Conservation (phyloP, 192 early-diverging fungal genomes). For the Martensiomyces pterosporus region DNA sequence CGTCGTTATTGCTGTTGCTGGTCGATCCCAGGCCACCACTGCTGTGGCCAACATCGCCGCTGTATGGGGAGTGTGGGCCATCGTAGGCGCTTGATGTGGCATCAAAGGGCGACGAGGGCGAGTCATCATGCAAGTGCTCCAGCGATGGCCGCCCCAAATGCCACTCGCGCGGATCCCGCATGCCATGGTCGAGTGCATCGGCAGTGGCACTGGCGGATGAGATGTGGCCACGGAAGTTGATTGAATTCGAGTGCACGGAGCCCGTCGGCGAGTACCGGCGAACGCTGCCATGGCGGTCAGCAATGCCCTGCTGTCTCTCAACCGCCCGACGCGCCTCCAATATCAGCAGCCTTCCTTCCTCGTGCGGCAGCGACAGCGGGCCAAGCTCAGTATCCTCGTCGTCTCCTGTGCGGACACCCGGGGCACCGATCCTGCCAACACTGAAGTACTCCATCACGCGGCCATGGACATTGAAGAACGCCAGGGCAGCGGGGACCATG, state of each 20-base stretch:
- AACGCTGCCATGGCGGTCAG: not conserved
- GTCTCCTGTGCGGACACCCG: slow-evolving; percentile 4
- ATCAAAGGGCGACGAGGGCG: not conserved
- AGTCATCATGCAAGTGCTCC: slow-evolving; percentile 22
- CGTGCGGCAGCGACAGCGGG: slow-evolving; percentile 31
- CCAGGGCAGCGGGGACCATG: slow-evolving; percentile 67
- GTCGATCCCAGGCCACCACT: not conserved
- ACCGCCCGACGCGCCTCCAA: slow-evolving; percentile 37
- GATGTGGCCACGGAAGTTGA: slow-evolving; percentile 13
- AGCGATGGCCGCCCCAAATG: slow-evolving; percentile 40
- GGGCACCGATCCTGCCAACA: slow-evolving; percentile 17
- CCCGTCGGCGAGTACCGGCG: slow-evolving; percentile 30
- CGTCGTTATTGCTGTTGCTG: slow-evolving; percentile 4
- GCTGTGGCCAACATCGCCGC: slow-evolving; percentile 4
- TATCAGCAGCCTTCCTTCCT: slow-evolving; percentile 46
- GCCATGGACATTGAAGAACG: slow-evolving; percentile 79
- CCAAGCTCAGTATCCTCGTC: slow-evolving; percentile 43
- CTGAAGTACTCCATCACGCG: slow-evolving; percentile 68
- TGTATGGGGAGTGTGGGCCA: no score
- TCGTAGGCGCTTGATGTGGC: no score
- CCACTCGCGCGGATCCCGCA: slow-evolving; percentile 39
- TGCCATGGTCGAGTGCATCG: not conserved
- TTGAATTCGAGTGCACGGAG: slow-evolving; percentile 11
- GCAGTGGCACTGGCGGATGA: slow-evolving; percentile 7
- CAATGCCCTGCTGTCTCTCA: slow-evolving; percentile 39